Conservation (phyloP, 768 basidiomycete species). For the Cystobasidium ongulense region DNA sequence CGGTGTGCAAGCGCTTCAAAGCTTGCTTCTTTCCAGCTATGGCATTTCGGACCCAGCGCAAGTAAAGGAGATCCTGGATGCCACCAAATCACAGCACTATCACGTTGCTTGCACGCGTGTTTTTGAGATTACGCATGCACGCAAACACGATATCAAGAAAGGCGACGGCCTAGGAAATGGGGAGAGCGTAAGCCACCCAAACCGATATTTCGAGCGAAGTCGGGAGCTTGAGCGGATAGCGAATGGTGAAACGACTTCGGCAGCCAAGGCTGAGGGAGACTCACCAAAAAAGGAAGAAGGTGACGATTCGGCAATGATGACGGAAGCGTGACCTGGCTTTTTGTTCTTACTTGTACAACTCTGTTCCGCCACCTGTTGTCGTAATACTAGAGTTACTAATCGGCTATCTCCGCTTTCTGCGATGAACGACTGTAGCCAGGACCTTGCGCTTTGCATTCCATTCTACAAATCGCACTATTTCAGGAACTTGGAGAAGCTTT, state of each 20-base stretch:
- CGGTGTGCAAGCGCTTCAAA: constrained; percentile 68
- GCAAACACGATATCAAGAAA: constrained; percentile 57
- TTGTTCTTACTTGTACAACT: neutral
- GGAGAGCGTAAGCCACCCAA: constrained; percentile 88
- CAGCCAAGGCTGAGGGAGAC: neutral
- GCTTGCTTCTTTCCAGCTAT: constrained; percentile 63
- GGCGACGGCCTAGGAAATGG: constrained; percentile 79
- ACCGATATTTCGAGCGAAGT: constrained; percentile 53
- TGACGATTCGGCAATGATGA: neutral
- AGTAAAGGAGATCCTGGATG: constrained; percentile 69
- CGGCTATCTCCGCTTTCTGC: constrained; percentile 9
- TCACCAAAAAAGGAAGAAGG: constrained; percentile 1
- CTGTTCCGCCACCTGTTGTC: neutral
- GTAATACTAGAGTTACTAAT: neutral
- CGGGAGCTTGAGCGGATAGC: constrained; percentile 25
- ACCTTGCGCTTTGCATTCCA: constrained; percentile 28
- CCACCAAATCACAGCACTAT: constrained; percentile 70
- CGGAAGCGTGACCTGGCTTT: neutral
- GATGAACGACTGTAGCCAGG: constrained; percentile 2
- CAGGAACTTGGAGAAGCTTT: constrained; percentile 14
- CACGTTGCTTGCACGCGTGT: constrained; percentile 96
- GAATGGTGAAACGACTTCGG: constrained; percentile 34
- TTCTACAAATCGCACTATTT: constrained; percentile 15
- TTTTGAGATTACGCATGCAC: constrained; percentile 81
- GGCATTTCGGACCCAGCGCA: constrained; percentile 61